Evolutionary conservation across 2,329 filamentous ascomycete species (phyloP), one percentile per base, ranked within the genome.

Genomic region (Alternaria ventricosa): DNA sequence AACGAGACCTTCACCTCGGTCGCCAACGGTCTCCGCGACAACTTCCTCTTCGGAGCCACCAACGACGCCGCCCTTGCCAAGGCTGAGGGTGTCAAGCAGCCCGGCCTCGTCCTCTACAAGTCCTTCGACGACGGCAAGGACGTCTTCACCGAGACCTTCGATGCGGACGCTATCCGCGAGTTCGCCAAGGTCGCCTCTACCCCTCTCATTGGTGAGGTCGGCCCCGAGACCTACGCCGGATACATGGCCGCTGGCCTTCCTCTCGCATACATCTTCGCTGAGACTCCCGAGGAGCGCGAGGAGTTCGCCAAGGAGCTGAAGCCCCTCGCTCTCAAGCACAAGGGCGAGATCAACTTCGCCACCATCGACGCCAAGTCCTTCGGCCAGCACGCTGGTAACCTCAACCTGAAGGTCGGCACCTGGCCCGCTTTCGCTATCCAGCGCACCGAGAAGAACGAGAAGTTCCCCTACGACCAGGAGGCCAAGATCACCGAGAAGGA

Each of bases 401-500:
- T 99, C 73, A 99, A 99, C 89, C 92, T 99, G 68, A 93, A 97
- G 84, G 88, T 92, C 66, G 92, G 95, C 86, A 92, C 93, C 83
- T 99, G 96, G 90, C 96, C 96, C 66, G 91, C 95, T 65, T 99
- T 99, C 83, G 96, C 94, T 78, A 98, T 99, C 81, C 96, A 99
- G 85, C 93, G 97, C 80, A 93, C 90, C 58, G 87, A 87, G 81
- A 97, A 97, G 89, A 97, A 97, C 88, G 89, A 92, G 84, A 99
- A 99, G 87, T 99, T 91, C 87, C 96, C 96, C 78, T 97, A 89
- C 80, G 92, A 96, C 83, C 91, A 95, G 83, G 88, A 90, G 72
- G 89, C 90, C 84, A 88, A 92, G 82, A 88, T 99, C 75, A 92
- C 88, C 71, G 84, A 87, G 74, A 88, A 90, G 80, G 84, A 87